Base-by-base conservation (phyloP, 2,329 filamentous ascomycete genomes). In the Sclerotiophoma versabilis region DNA sequence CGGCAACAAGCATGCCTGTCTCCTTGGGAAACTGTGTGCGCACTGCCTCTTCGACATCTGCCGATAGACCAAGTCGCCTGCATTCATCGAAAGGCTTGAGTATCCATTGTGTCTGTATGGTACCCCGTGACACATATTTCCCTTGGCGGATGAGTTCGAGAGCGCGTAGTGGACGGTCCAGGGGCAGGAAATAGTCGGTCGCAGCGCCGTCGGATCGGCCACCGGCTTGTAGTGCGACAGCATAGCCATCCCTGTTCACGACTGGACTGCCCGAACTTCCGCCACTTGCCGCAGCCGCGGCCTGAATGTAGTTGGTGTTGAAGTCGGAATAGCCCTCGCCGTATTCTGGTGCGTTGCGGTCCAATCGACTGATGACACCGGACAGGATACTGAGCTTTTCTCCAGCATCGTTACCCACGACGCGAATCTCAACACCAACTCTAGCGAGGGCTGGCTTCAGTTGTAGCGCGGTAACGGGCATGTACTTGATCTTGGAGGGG, bases 261-360 rank as follows among this genome's bases (percentile, higher is more conserved):
- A 99, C 95, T 0, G 95, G 95, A 86, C 91, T 96, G 59, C 95
- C 95, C n/a, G 95, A 99, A 79, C 92, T 96, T 63, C 95, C 95
- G 63, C 95, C 95, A 74, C 93, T 98, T 2, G 95, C 96, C 4
- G 95, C 93, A 3, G 95, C 96, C 12, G 96, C 96, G 60, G 96
- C 95, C 79, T 99, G 95, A 68, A 98, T 98, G 81, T 99, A 99
- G 74, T 96, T 89, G 41, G 87, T 89, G 71, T 89, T 99, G 84
- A 99, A 99, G 74, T 99, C 95, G 75, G 93, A 95, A 76, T 99
- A 99, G 23, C 95, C 95, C 60, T 98, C 95, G 50, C 93, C 93
- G 66, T 99, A 68, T 70, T 99, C 95, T 14, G 95, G 95, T 1
- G 96, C 96, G 76, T 99, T 99, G 64, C 95, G 87, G 70, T 99